Base-by-base conservation (phyloP, 139 green algal genomes). In the Micromonas pusilla region DNA sequence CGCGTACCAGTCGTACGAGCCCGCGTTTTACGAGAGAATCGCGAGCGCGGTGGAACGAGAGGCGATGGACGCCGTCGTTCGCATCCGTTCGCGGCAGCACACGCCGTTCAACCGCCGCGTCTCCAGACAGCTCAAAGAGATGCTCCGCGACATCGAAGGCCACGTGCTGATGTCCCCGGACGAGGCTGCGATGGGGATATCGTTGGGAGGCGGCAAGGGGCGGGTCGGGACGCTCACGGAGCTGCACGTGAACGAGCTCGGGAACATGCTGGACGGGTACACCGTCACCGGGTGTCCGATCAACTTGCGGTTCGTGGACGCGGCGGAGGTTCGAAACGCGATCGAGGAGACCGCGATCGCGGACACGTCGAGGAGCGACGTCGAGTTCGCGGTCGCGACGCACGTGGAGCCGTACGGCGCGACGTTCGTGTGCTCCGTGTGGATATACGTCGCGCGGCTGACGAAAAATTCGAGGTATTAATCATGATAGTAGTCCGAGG, bases 21-120 rank as follows among this genome's bases (percentile, higher is more conserved):
- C 28, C 30, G 28, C 28, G 63, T 39, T 70, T 9, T 33, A 39
- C 63, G 28, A 33, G 19, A 6, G 30, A 6, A 6, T 70, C 63
- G 63, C 6, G 13, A 16, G 9, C 6, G 63, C 28, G 63, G 28
- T 70, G 63, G 63, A 70, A 16, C 9, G 30, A 16, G 63, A 70
- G 63, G 63, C 30, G 63, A 70, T 70, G 63, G 63, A 70, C 63
- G 63, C 63, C 28, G 19, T 70, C 28, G 30, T 33, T 16, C 9
- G 9, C 9, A 39, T 31, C 13, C 28, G 63, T 9, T 6, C 63
- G 28, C 9, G 28, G 19, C 28, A 33, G 63, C 30, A 70, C 63
- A 70, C 63, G 30, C 63, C 28, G 28, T 70, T 70, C 63, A 70
- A 70, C 30, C 63, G 63, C 28, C 9, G 63, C 6, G 28, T 9